Evolutionary conservation across 768 basidiomycete genomes (phyloP).

Genomic region (Butyriboletus loyo): DNA sequence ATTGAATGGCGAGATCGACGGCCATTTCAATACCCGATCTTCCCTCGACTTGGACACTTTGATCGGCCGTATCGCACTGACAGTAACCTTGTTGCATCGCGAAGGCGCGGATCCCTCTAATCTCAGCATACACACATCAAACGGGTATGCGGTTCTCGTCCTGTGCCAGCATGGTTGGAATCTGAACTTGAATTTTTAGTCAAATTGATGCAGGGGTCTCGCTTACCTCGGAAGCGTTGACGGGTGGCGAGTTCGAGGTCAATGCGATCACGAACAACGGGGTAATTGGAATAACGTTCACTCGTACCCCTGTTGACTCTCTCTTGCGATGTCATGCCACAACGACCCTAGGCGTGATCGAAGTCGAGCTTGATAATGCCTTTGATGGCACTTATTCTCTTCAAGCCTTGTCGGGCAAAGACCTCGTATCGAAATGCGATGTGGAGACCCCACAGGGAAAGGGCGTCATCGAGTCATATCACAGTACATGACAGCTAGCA

Average conservation of each 20-base stretch:
- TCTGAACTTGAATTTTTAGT: slow-evolving; percentile 13
- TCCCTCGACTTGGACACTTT: slow-evolving; percentile 35
- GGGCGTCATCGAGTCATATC: slow-evolving; percentile 32
- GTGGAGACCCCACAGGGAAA: slow-evolving; percentile 35
- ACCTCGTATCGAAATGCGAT: slow-evolving; percentile 17
- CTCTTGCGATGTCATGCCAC: slow-evolving; percentile 28
- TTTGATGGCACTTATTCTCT: slow-evolving; percentile 44
- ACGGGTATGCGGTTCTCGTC: slow-evolving; percentile 36
- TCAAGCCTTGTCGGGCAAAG: slow-evolving; percentile 21
- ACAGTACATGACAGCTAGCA: neutral
- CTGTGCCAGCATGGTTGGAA: neutral
- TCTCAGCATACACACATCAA: slow-evolving; percentile 37
- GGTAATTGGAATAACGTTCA: slow-evolving; percentile 27
- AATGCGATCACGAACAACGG: slow-evolving; percentile 29
- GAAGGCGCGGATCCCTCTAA: slow-evolving; percentile 22
- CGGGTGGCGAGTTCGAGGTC: slow-evolving; percentile 35
- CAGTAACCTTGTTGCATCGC: slow-evolving; percentile 36
- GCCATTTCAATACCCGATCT: slow-evolving; percentile 37
- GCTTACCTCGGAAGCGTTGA: slow-evolving; percentile 31
- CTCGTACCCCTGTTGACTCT: slow-evolving; percentile 35
- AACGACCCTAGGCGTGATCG: slow-evolving; percentile 29
- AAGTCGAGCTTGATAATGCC: slow-evolving; percentile 31
- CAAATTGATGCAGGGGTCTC: slow-evolving; percentile 20
- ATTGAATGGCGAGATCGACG: slow-evolving; percentile 45
- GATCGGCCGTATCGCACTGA: slow-evolving; percentile 40